A percentile compares a stretch with the other conserved stretches of the same genome.
These are phyloP conservation scores for Hypoxylon rubiginosum DNA, from an alignment of 2,329 filamentous ascomycete species.

Conservation along the genomic window DNA sequence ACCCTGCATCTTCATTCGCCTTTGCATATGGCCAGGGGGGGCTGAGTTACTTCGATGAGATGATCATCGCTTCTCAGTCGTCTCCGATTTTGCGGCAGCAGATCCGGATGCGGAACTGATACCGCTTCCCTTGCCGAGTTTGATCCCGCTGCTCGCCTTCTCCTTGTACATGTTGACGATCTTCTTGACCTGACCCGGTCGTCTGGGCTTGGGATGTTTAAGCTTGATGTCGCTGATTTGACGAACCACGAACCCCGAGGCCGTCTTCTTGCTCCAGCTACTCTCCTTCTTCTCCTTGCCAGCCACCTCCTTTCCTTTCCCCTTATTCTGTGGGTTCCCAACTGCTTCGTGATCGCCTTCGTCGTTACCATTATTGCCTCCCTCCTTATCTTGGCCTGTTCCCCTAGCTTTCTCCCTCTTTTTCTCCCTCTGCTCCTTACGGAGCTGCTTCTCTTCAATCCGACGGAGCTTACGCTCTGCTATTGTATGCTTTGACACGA, in stretches of 20 bases:
- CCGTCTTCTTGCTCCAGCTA: slow-evolving; percentile 49
- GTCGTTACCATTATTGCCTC: neutral
- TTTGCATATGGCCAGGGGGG: neutral
- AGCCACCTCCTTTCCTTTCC: slow-evolving; percentile 34
- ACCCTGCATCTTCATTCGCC: neutral
- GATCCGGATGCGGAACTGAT: slow-evolving; percentile 25
- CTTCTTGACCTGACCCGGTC: slow-evolving; percentile 51
- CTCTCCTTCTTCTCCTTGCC: slow-evolving; percentile 36
- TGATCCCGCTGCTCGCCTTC: slow-evolving; percentile 42
- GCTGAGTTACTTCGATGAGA: neutral
- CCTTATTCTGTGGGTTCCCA: slow-evolving; percentile 26
- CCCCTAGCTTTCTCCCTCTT: slow-evolving; percentile 34
- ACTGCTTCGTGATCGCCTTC: neutral
- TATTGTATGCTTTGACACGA: slow-evolving; percentile 41
- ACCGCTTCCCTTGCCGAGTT: slow-evolving; percentile 27
- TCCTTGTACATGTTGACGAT: slow-evolving; percentile 53
- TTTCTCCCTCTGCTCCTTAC: slow-evolving; percentile 35
- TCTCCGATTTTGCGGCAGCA: neutral
- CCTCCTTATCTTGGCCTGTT: slow-evolving; percentile 40
- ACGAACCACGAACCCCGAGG: slow-evolving; percentile 52
- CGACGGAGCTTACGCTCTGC: slow-evolving; percentile 43
- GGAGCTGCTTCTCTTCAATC: slow-evolving; percentile 43
- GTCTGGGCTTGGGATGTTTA: slow-evolving; percentile 47
- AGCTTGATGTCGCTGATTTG: slow-evolving; percentile 48
- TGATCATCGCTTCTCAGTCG: neutral